Evolutionary conservation across 257 asterid species (phyloP).

Genomic region (Solanum etuberosum): DNA sequence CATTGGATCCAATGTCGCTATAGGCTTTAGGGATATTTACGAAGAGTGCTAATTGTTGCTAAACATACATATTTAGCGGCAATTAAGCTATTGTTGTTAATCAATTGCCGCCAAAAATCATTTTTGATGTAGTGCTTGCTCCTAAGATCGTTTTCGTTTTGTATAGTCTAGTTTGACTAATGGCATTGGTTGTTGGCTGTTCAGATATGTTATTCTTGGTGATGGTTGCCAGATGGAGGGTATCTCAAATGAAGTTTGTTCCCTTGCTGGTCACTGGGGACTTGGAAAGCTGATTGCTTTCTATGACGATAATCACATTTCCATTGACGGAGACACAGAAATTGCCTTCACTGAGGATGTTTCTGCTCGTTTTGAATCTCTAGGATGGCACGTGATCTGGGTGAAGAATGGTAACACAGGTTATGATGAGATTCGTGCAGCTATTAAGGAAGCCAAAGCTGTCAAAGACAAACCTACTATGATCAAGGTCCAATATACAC

Average conservation of each 20-base stretch:
- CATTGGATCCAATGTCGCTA: too few species aligned
- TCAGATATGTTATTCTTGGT: conserved; percentile 50
- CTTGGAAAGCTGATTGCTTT: conserved; percentile 92
- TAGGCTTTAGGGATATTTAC: neutral
- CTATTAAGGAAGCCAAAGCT: conserved; percentile 86
- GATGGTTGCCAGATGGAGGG: conserved; percentile 99
- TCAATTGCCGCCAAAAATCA: neutral
- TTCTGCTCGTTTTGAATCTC: conserved; percentile 72
- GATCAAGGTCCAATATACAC: conserved; percentile 44
- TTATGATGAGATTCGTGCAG: conserved; percentile 90
- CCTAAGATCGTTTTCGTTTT: neutral
- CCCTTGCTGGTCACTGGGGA: conserved; percentile 98
- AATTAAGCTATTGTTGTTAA: neutral
- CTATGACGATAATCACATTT: conserved; percentile 88
- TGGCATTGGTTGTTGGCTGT: neutral
- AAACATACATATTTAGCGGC: neutral
- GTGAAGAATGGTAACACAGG: conserved; percentile 94
- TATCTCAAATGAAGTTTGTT: conserved; percentile 76
- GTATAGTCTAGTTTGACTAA: neutral
- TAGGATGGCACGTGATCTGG: conserved; percentile 98
- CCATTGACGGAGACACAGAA: conserved; percentile 95
- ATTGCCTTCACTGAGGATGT: conserved; percentile 90
- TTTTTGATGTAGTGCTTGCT: neutral
- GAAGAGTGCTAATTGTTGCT: neutral
- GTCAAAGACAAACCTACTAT: conserved; percentile 90